Conservation (phyloP, 2,329 filamentous ascomycete genomes). For the Elsinoe necatrix region DNA sequence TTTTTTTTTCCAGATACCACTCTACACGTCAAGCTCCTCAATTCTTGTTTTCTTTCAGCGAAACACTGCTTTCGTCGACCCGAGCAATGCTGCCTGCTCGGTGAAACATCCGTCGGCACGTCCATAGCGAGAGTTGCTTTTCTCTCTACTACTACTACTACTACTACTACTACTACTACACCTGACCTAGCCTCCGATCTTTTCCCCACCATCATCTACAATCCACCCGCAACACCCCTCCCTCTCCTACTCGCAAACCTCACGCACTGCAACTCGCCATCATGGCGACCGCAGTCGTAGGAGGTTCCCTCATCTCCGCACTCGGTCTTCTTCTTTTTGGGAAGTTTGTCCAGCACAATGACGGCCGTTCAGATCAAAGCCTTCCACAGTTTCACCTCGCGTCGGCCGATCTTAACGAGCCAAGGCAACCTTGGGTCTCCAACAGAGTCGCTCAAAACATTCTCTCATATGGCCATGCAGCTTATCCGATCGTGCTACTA, state of each 20-base stretch:
- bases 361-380: neutral
- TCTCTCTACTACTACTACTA: too few species aligned
- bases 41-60: neutral
- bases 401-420: slow-evolving; percentile 12
- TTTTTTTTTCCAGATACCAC: neutral
- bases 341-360: neutral
- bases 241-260: slow-evolving; percentile 2
- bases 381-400: neutral
- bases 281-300: slow-evolving; percentile 15
- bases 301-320: slow-evolving; percentile 11
- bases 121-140: slow-evolving; percentile 9
- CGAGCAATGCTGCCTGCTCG: slow-evolving; percentile 15
- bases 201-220: slow-evolving; percentile 14
- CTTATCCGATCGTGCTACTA: slow-evolving; percentile 57
- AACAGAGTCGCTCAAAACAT: slow-evolving; percentile 36
- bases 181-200: slow-evolving; percentile 10
- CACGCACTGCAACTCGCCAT: slow-evolving; percentile 9
- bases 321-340: slow-evolving; percentile 12
- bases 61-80: neutral
- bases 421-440: slow-evolving; percentile 26
- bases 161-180: too few species aligned
- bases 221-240: neutral
- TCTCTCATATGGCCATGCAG: slow-evolving; percentile 45
- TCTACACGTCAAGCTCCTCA: neutral
- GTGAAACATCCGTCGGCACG: slow-evolving; percentile 16